Evolutionary conservation across 805 yeast species (phyloP), one percentile per base, ranked within the genome.

Genomic region (Wickerhamomyces kurtzmanii): DNA sequence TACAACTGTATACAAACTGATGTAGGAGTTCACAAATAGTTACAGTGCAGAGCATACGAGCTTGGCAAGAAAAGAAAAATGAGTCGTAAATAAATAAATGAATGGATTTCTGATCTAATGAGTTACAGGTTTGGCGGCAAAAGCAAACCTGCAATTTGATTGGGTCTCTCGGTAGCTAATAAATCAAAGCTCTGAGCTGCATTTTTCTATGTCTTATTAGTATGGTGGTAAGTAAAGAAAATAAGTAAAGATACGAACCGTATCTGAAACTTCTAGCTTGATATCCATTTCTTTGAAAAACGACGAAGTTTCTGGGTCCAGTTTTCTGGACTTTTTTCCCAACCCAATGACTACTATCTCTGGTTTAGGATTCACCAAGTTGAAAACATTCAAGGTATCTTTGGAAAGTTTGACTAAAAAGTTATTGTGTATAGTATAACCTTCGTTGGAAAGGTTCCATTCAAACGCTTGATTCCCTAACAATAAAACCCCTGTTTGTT

Each of bases 81-180:
- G n/a, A n/a, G n/a, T n/a, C n/a, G n/a, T n/a, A n/a, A n/a, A n/a
- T n/a, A n/a, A n/a, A n/a, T n/a, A n/a, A n/a, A n/a, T n/a, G n/a
- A n/a, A n/a, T n/a, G n/a, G n/a, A n/a, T n/a, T n/a, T n/a, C n/a
- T n/a, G n/a, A n/a, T n/a, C n/a, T n/a, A n/a, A 18, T 18, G 20
- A 8, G 22, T 26, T 51, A 71, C 36, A 73, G 49, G 36, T 75
- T 68, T 4, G 89, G 82, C 14, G 93, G 84, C 23, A 84, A 55
- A 27, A 83, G 55, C 18, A 83, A 53, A 0, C 82, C 91, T 2
- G 75, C 86, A n/a, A 83, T 73, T 18, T 73, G 75, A 15, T 63
- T 57, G 0, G 87, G 84, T 39, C 94, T 60, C 46, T 84, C 94
- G 0, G 89, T 80, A 1, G 89, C 86, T 33, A 83, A 53, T 23